Evolutionary conservation across 768 basidiomycete genomes (phyloP), one percentile per base, ranked within the genome.

Genomic region (Lactarius trivialis): DNA sequence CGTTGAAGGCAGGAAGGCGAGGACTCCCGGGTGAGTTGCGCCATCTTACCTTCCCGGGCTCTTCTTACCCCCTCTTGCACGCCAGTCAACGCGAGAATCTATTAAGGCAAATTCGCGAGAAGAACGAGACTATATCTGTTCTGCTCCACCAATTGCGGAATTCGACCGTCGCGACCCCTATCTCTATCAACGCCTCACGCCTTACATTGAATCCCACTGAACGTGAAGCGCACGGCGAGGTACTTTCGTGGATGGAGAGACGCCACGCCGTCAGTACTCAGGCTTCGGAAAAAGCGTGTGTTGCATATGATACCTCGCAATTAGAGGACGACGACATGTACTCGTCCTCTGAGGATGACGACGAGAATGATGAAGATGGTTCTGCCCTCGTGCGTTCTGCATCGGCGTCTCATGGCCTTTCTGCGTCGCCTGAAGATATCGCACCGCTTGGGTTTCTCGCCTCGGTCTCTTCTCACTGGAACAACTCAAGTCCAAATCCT

Each of bases 1-100:
- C 45, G 72, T 74, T 8, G 70, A 70, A 39, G 73, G 73, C 1
- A 66, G 73, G 19, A 74, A 74, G 64, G 72, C 73, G 11, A 69
- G 73, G 57, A 71, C 73, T 4, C 73, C 73, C 4, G 73, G 73
- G 73, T 73, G 51, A 39, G 71, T 65, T 21, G 3, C 21, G n/a
- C 2, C 14, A 32, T 0, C 12, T 3, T 11, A 12, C 11, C 1
- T 19, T 19, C 5, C 30, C 4, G 1, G 28, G 26, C 45, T 53
- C 33, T 21, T 45, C n/a, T 59, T 11, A 63, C 7, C 24, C n/a
- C 15, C 2, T 17, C 7, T 14, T 54, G 33, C 7, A 50, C 33
- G 7, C 32, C 55, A 73, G 73, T 15, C 64, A 71, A 67, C 70
- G 73, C 33, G 71, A 72, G 52, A 67, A 70, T 24, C 57, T 74